Evolutionary conservation across 2,329 filamentous ascomycete species (phyloP), one percentile per base, ranked within the genome.

Genomic region (Penicillium sp.): DNA sequence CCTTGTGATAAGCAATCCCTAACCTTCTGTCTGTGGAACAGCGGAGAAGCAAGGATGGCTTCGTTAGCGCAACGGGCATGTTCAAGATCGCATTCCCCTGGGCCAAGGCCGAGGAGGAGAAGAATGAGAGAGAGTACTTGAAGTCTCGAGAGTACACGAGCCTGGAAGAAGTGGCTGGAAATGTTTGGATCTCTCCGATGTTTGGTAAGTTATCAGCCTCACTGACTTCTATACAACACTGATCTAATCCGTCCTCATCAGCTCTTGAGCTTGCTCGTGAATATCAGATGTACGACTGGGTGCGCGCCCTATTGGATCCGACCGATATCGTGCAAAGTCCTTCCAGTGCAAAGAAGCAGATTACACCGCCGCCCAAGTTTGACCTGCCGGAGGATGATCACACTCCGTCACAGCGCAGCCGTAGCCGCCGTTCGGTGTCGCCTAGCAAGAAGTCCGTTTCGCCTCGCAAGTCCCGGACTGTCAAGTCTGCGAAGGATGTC

Each of bases 171-270:
- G 89, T 93, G 24, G 93, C 93, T 22, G 93, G 93, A 37, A 98
- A 96, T 68, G 82, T 98, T 42, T 98, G 93, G 93, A 90, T 97
- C 41, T 82, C 89, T 38, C 89, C 91, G 5, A 77, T 85, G 55
- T 74, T 80, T 65, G 82, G 82, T 85, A 74, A 58, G 70, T 44
- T 5, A 36, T 34, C 26, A 13, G 20, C 32, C 24, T 27, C 16
- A 7, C 10, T 13, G n/a, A 10, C 13, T 37, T 24, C 13, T n/a
- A 13, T 23, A 13, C 10, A 31, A 9, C 9, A 20, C 10, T 40
- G 26, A 1, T 27, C 9, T 16, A 40, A 18, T 9, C 16, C 10
- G 11, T 27, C 27, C 18, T 38, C 18, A 20, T 29, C 44, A 81
- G 93, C 93, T 28, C 78, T 98, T 36, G 73, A 80, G 47, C 78